Percentiles rank a stretch among this genome's conserved stretches.
Conservation (phyloP, 371 early-diverging fungal species). For the Spiromyces aspiralis region DNA sequence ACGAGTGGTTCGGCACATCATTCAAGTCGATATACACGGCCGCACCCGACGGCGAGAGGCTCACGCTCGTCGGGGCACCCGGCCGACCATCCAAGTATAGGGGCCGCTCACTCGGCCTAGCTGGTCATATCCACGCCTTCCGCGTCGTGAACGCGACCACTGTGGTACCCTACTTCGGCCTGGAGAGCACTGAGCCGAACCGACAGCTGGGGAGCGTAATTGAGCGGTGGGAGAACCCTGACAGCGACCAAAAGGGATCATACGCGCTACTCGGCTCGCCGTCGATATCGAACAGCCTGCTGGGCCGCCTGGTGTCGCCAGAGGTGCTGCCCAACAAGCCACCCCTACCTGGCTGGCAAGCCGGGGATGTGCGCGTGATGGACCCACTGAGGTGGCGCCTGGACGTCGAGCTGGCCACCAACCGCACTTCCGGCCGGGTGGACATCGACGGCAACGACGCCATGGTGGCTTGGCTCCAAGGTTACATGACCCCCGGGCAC, state of each 20-base stretch:
- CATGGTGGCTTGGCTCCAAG: background rate
- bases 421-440: background rate
- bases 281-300: background rate
- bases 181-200: background rate
- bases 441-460: background rate
- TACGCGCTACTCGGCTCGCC: background rate
- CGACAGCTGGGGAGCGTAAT: background rate
- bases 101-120: background rate
- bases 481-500: background rate
- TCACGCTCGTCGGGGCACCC: background rate
- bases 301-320: background rate
- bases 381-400: background rate
- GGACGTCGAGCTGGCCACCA: background rate
- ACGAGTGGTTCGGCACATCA: slow-evolving; percentile 31
- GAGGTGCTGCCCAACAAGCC: background rate
- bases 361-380: background rate
- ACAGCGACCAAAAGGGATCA: background rate
- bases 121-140: background rate
- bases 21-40: background rate
- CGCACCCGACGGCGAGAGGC: background rate
- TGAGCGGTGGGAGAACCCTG: background rate
- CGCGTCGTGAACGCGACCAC: background rate
- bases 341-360: background rate
- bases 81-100: background rate
- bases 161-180: background rate